phyloP scores from a whole-genome alignment of 352 stramenopile species.

The Stephanocyclus meneghinianus region DNA sequence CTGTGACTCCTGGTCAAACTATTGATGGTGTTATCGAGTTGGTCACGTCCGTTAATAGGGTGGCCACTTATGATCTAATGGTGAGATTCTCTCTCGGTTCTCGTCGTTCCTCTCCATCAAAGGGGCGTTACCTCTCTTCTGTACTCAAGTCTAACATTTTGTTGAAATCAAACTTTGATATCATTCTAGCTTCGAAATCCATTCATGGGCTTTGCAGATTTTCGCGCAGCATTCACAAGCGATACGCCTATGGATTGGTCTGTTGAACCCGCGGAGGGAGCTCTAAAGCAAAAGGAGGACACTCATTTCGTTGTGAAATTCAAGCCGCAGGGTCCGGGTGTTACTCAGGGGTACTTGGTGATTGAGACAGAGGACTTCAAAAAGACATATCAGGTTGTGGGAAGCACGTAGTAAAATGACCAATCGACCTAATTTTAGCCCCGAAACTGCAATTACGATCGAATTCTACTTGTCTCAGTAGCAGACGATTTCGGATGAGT shows the following conservation, averaged over 20 bases:
- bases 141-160: neutral
- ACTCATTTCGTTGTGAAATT: slow-evolving; percentile 76
- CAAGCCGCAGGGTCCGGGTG: slow-evolving; percentile 55
- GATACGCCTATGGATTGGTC: slow-evolving; percentile 63
- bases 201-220: slow-evolving; percentile 83
- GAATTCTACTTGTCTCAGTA: too few species aligned
- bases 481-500: too few species aligned
- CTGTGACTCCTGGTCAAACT: slow-evolving; percentile 48
- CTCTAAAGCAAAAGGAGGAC: slow-evolving; percentile 54
- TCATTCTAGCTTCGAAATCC: slow-evolving; percentile 52
- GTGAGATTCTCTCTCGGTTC: slow-evolving; percentile 22
- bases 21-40: slow-evolving; percentile 73
- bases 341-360: slow-evolving; percentile 66
- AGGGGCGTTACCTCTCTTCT: neutral
- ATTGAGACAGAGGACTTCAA: slow-evolving; percentile 83
- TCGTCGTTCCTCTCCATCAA: neutral
- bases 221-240: slow-evolving; percentile 70
- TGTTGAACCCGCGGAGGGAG: slow-evolving; percentile 67
- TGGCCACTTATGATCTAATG: slow-evolving; percentile 52
- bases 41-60: slow-evolving; percentile 46
- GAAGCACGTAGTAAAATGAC: slow-evolving; percentile 43
- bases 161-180: neutral
- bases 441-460: too few species aligned
- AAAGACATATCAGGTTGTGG: slow-evolving; percentile 76
- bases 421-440: too few species aligned